Percentiles rank a stretch among this genome's conserved stretches.
phyloP scores from a whole-genome alignment of 345 rosid species.

The Melastoma malabathricum region DNA sequence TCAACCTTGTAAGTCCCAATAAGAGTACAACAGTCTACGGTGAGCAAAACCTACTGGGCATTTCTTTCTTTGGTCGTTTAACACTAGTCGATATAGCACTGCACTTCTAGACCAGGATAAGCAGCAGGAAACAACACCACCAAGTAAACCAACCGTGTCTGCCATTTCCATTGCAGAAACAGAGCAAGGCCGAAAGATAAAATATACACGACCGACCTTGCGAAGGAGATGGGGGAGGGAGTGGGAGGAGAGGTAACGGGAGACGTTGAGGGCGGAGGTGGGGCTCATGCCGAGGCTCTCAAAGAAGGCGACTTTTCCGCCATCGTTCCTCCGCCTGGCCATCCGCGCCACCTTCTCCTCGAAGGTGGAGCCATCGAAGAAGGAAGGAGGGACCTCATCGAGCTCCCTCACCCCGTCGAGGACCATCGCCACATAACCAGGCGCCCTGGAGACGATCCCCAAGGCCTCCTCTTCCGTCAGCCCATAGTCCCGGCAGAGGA shows the following conservation, averaged over 20 bases:
- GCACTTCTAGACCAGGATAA: no score
- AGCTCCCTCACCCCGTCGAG: slow-evolving; percentile 51
- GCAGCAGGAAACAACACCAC: no score
- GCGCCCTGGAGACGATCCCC: slow-evolving; percentile 35
- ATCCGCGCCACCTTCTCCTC: slow-evolving; percentile 51
- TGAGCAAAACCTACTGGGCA: no score
- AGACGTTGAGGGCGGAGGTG: slow-evolving; percentile 56
- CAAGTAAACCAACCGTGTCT: no score
- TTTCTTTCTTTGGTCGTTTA: no score
- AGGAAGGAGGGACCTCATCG: slow-evolving; percentile 33
- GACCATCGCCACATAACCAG: slow-evolving; percentile 40
- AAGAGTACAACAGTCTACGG: no score
- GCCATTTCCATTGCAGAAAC: neutral
- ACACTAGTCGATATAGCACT: no score
- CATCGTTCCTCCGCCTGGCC: slow-evolving; percentile 69
- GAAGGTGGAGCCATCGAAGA: slow-evolving; percentile 18
- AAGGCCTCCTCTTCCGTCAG: slow-evolving; percentile 35
- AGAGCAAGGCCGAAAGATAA: neutral
- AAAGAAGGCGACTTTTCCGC: slow-evolving; percentile 68
- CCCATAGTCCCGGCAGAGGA: slow-evolving; percentile 34
- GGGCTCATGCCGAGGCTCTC: slow-evolving; percentile 72
- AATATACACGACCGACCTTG: slow-evolving; percentile 23
- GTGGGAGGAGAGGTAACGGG: slow-evolving; percentile 52
- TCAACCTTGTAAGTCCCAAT: no score
- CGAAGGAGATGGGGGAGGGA: slow-evolving; percentile 39